Percentiles rank a stretch among this genome's conserved stretches.
Evolutionary conservation across 441 rosid genomes (phyloP).

Genomic region (Viola pubescens): DNA sequence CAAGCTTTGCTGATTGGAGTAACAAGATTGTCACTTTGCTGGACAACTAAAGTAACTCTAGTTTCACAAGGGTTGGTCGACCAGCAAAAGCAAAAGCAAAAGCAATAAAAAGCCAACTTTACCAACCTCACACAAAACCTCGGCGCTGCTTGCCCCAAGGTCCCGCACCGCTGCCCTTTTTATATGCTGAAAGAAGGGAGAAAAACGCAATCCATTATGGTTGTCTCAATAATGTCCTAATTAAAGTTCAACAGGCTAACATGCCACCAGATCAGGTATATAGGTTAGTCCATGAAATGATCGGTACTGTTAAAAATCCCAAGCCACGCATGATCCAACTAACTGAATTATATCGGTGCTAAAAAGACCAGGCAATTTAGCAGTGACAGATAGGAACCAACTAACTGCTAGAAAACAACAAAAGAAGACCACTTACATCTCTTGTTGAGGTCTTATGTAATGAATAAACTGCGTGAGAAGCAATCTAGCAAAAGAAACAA

Average conservation of each 20-base stretch:
- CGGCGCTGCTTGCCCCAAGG: conserved; percentile 76
- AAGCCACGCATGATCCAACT: no score
- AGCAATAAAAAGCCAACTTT: conserved; percentile 2
- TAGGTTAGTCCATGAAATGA: no score
- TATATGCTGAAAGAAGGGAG: conserved; percentile 43
- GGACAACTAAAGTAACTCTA: background rate
- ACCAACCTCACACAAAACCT: conserved; percentile 79
- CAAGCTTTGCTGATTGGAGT: background rate
- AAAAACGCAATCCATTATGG: background rate
- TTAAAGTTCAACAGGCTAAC: background rate
- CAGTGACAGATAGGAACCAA: no score
- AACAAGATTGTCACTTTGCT: background rate
- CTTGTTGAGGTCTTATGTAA: conserved; percentile 97
- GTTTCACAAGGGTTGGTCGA: background rate
- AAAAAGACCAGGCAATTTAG: no score
- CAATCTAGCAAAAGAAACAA: conserved; percentile 38
- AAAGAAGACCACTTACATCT: conserved; percentile 47
- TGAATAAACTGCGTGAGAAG: conserved; percentile 81
- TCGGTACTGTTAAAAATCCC: no score
- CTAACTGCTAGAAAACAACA: background rate
- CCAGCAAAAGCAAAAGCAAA: background rate
- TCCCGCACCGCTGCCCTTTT: conserved; percentile 64
- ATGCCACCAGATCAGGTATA: background rate
- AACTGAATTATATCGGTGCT: no score
- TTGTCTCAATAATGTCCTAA: conserved; percentile 3